A percentile compares a stretch with the other conserved stretches of the same genome.
Evolutionary conservation across 2,329 filamentous ascomycete species (phyloP).

Genomic region (Botryotinia calthae): DNA sequence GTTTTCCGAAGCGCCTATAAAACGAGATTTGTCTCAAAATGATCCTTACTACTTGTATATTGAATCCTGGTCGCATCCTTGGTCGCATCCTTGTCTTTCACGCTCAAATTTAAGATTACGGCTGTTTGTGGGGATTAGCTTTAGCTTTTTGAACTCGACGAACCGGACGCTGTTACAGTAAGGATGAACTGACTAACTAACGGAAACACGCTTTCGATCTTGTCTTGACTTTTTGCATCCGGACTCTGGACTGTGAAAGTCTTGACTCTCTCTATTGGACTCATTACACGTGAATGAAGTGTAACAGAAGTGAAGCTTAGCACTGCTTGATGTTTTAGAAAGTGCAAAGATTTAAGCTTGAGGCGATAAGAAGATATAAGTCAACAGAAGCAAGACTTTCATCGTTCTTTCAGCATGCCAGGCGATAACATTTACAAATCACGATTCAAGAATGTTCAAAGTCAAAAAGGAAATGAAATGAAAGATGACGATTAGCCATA

Average conservation of each 20-base stretch:
- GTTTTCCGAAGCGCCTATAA: conserved; percentile 1
- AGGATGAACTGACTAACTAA: not conserved
- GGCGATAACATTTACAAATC: not conserved
- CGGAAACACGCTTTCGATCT: not conserved
- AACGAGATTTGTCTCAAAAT: not conserved
- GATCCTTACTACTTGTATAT: not conserved
- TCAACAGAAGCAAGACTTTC: not conserved
- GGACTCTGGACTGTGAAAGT: not conserved
- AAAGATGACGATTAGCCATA: not conserved
- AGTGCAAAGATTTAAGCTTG: not conserved
- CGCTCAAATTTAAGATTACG: conserved; percentile 12
- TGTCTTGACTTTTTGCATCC: not conserved
- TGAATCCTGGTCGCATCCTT: not conserved
- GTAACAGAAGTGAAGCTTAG: not conserved
- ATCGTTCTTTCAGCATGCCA: not conserved
- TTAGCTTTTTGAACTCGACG: not conserved
- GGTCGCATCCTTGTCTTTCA: not conserved
- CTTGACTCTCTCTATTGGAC: not conserved
- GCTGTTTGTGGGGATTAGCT: conserved; percentile 13
- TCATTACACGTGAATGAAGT: not conserved
- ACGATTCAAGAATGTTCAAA: not conserved
- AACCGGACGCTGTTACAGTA: not conserved
- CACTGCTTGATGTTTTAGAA: not conserved
- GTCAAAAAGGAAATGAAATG: not conserved
- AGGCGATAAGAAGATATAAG: not conserved